Evolutionary conservation across 495 filamentous ascomycete species (phyloP).

Genomic region (Copromyces sp.): DNA sequence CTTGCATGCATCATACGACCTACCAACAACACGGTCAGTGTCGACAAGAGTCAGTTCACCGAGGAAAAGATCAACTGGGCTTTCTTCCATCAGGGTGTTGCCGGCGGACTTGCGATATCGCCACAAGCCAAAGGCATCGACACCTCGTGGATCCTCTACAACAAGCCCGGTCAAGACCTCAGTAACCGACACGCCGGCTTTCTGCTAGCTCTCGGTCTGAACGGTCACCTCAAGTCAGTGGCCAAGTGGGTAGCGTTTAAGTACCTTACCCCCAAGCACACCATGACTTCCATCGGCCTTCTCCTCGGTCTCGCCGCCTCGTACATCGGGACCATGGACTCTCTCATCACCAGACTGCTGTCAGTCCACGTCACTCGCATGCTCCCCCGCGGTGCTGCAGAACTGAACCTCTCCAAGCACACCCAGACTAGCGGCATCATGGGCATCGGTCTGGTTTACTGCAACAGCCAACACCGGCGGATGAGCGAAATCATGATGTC

Average conservation of each 20-base stretch:
- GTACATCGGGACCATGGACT: conserved; percentile 93
- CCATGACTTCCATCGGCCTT: conserved; percentile 95
- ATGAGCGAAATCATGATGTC: conserved; percentile 99
- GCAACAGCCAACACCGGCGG: conserved; percentile 86
- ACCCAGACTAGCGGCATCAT: conserved; percentile 95
- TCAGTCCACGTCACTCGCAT: conserved; percentile 96
- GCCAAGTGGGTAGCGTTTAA: conserved; percentile 99
- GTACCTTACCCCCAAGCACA: conserved; percentile 94
- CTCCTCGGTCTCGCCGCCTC: conserved; percentile 87
- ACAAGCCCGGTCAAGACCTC: conserved; percentile 78
- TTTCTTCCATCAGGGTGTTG: conserved; percentile 93
- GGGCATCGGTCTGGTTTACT: conserved; percentile 93
- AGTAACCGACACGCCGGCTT: conserved; percentile 93
- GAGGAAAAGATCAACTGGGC: conserved; percentile 98
- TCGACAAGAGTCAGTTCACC: conserved; percentile 70
- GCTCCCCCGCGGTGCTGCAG: conserved; percentile 81
- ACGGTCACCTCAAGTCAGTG: conserved; percentile 83
- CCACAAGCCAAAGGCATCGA: conserved; percentile 87
- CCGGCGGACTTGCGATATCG: conserved; percentile 82
- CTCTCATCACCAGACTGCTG: conserved; percentile 80
- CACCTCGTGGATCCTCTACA: conserved; percentile 96
- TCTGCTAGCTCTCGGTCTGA: conserved; percentile 82
- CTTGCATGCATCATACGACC: conserved; percentile 84
- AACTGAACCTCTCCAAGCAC: conserved; percentile 85
- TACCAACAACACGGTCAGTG: conserved; percentile 75